Evolutionary conservation across 208 protist genomes (phyloP), one percentile per base, ranked within the genome.

Genomic region (Crithidia fasciculata): DNA sequence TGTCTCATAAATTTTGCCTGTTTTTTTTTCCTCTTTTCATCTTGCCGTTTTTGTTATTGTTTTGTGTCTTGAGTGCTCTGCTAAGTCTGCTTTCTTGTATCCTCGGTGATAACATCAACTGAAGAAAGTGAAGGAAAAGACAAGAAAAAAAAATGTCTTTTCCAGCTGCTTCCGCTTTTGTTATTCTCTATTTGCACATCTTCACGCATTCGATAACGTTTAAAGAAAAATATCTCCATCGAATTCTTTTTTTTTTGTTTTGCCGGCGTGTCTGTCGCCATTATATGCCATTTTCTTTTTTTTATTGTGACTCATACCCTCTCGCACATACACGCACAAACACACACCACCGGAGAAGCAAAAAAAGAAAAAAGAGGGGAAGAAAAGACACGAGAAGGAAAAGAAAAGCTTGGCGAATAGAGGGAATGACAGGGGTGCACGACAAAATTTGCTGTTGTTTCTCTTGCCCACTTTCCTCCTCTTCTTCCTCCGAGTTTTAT

Each of bases 31-130:
- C 19, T 40, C 40, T 40, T 12, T 61, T 44, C 10, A 50, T 36
- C 37, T 67, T 73, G 52, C 40, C 63, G 54, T 68, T 53, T 71
- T 69, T 69, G 69, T 69, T 54, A 57, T 67, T 56, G 8, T 7
- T 55, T 64, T 40, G 3, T 57, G 12, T 13, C 36, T 63, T 18
- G n/a, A 37, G 7, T 19, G 41, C 40, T 59, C 16, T 28, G 28
- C 28, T 28, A 28, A 28, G 28, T 28, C 28, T 28, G 28, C 28
- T 28, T 28, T 28, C 28, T 28, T 28, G 28, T 28, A 28, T 28
- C 28, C 28, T 28, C 28, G 28, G 28, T 28, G 28, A 28, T 28
- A 28, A 28, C 28, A 28, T 49, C 40, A 15, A 52, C 5, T n/a
- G 12, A 47, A 61, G 52, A 60, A 50, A 45, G 52, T 52, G 19